A percentile compares a stretch with the other conserved stretches of the same genome.
These are phyloP conservation scores for Rhizopus delemar DNA, from an alignment of 371 early-diverging fungal genomes.

Conservation along the genomic window DNA sequence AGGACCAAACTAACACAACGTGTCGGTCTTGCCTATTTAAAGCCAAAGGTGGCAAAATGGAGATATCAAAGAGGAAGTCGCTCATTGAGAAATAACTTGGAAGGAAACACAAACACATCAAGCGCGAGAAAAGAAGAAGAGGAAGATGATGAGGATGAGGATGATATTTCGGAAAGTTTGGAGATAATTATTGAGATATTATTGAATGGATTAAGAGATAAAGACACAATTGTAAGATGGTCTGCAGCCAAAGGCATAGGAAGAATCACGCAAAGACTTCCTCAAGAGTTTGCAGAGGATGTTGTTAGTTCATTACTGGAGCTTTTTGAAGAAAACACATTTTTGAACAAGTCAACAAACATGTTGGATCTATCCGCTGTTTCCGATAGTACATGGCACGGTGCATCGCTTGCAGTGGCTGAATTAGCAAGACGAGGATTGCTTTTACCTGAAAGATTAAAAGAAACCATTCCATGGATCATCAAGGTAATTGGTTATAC, in stretches of 20 bases:
- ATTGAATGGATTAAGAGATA: slow-evolving; percentile 79
- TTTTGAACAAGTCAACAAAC: slow-evolving; percentile 27
- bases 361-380: slow-evolving; percentile 75
- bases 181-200: slow-evolving; percentile 81
- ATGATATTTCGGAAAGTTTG: slow-evolving; percentile 69
- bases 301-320: slow-evolving; percentile 75
- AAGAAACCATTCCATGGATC: slow-evolving; percentile 77
- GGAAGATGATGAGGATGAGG: slow-evolving; percentile 57
- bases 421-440: slow-evolving; percentile 89
- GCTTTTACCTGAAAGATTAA: slow-evolving; percentile 69
- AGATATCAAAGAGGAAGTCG: slow-evolving; percentile 70
- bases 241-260: slow-evolving; percentile 95
- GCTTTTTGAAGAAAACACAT: slow-evolving; percentile 71
- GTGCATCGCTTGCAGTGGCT: slow-evolving; percentile 89
- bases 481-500: slow-evolving; percentile 37
- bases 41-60: slow-evolving; percentile 77
- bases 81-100: slow-evolving; percentile 51
- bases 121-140: slow-evolving; percentile 6
- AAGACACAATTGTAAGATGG: slow-evolving; percentile 95
- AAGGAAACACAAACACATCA: slow-evolving; percentile 11
- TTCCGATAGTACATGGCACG: slow-evolving; percentile 94
- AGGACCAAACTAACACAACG: slow-evolving; percentile 82
- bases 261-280: slow-evolving; percentile 80
- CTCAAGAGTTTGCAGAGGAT: slow-evolving; percentile 79
- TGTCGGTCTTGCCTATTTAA: slow-evolving; percentile 73